A percentile compares a stretch with the other conserved stretches of the same genome.
These are phyloP conservation scores for Neopestalotiopsis rosae DNA, from an alignment of 2,329 filamentous ascomycete genomes.

Conservation along the genomic window DNA sequence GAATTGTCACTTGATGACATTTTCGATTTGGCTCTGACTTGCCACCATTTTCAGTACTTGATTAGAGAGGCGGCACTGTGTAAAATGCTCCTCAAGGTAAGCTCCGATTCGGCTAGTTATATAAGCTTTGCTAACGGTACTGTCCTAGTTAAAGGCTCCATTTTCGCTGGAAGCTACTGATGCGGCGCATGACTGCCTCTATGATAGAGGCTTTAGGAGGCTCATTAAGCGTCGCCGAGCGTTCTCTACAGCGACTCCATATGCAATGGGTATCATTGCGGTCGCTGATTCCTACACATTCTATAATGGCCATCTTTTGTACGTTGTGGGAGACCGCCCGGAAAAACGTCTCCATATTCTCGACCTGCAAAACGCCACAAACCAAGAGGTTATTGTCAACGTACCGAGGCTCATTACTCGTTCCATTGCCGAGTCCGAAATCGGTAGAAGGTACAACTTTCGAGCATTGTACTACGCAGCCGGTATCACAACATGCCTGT, in stretches of 20 bases:
- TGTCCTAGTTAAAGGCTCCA: constrained; percentile 38
- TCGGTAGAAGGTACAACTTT: constrained; percentile 49
- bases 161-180: constrained; percentile 38
- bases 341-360: constrained; percentile 58
- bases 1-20: constrained; percentile 63
- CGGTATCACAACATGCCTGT: constrained; percentile 62
- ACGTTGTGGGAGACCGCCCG: constrained; percentile 52
- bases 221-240: constrained; percentile 66
- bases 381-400: constrained; percentile 61
- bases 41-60: constrained; percentile 54
- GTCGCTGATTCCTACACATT: constrained; percentile 68
- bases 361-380: constrained; percentile 56
- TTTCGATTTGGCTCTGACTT: constrained; percentile 59
- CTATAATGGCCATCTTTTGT: constrained; percentile 67
- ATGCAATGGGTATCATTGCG: constrained; percentile 63
- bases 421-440: constrained; percentile 41
- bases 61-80: constrained; percentile 62
- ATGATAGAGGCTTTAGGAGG: constrained; percentile 60
- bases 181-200: constrained; percentile 39
- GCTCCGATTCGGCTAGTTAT: constrained; percentile 22
- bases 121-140: constrained; percentile 28
- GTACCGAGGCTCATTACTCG: constrained; percentile 47
- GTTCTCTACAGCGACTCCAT: constrained; percentile 66
- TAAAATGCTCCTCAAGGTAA: constrained; percentile 62
- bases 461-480: constrained; percentile 62